phyloP scores from a whole-genome alignment of 768 basidiomycete species.

The Royoungia palumana region DNA sequence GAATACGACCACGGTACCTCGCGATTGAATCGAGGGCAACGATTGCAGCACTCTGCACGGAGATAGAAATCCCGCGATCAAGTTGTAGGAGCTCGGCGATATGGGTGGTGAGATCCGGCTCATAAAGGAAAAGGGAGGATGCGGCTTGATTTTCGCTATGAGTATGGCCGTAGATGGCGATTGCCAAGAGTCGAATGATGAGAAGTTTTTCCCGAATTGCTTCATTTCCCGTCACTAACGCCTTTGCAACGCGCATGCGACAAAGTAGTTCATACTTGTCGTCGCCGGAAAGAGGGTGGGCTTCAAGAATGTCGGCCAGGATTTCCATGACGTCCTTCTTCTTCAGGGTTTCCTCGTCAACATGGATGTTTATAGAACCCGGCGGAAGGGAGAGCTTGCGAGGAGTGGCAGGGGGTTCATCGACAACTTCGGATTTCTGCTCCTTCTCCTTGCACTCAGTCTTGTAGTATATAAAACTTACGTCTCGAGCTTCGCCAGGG shows the following conservation, averaged over 20 bases:
- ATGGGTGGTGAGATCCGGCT: slow-evolving; percentile 87
- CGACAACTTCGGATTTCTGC: slow-evolving; percentile 41
- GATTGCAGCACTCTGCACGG: slow-evolving; percentile 81
- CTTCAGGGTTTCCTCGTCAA: slow-evolving; percentile 58
- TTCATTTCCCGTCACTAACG: slow-evolving; percentile 55
- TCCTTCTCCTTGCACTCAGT: slow-evolving; percentile 52
- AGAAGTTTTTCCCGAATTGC: slow-evolving; percentile 77
- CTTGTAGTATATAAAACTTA: slow-evolving; percentile 78
- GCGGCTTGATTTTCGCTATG: slow-evolving; percentile 75
- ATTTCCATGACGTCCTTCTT: slow-evolving; percentile 70
- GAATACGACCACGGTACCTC: slow-evolving; percentile 75
- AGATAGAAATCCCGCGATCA: slow-evolving; percentile 64
- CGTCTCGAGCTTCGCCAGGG: slow-evolving; percentile 72
- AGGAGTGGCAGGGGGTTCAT: slow-evolving; percentile 45
- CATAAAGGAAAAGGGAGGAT: slow-evolving; percentile 85
- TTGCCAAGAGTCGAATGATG: slow-evolving; percentile 75
- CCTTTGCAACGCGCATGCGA: slow-evolving; percentile 77
- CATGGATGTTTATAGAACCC: slow-evolving; percentile 58
- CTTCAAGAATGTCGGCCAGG: slow-evolving; percentile 68
- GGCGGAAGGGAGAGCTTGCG: slow-evolving; percentile 43
- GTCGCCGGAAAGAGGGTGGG: slow-evolving; percentile 65
- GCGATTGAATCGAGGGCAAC: slow-evolving; percentile 88
- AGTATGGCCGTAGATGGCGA: slow-evolving; percentile 89
- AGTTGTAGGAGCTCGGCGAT: slow-evolving; percentile 87
- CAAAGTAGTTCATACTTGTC: slow-evolving; percentile 89